phyloP scores from a whole-genome alignment of 768 basidiomycete species.

The Russula lepida region DNA sequence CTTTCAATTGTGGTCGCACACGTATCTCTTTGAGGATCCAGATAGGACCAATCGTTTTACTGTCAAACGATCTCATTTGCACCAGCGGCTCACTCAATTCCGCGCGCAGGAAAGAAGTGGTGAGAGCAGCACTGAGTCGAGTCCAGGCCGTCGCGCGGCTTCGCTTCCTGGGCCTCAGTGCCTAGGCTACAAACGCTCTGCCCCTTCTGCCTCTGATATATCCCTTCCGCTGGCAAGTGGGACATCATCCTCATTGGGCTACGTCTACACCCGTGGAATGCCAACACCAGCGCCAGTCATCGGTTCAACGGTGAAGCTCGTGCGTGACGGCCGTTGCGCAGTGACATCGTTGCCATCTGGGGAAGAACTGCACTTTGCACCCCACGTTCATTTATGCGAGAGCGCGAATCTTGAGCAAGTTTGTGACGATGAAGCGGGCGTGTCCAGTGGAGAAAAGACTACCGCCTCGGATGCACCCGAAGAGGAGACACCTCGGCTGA shows the following conservation, averaged over 20 bases:
- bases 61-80: background rate
- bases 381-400: background rate
- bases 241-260: slow-evolving; percentile 10
- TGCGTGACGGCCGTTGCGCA: slow-evolving; percentile 17
- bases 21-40: slow-evolving; percentile 50
- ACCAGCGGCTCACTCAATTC: slow-evolving; percentile 7
- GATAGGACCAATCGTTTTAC: slow-evolving; percentile 20
- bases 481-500: slow-evolving; percentile 15
- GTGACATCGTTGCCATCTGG: slow-evolving; percentile 14
- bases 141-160: background rate
- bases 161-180: background rate
- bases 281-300: slow-evolving; percentile 13
- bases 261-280: slow-evolving; percentile 11
- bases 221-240: slow-evolving; percentile 4
- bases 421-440: slow-evolving; percentile 2
- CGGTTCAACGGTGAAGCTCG: slow-evolving; percentile 20
- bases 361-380: slow-evolving; percentile 6
- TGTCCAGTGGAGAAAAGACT: background rate
- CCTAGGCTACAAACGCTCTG: background rate
- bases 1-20: slow-evolving; percentile 77
- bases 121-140: slow-evolving; percentile 1
- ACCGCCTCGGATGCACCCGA: background rate
- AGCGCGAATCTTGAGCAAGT: background rate
- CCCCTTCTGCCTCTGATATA: slow-evolving; percentile 15
- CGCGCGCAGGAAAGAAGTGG: background rate